Evolutionary conservation across 2,329 filamentous ascomycete genomes (phyloP), one percentile per base, ranked within the genome.

Genomic region (Pseudogymnoascus pannorum): DNA sequence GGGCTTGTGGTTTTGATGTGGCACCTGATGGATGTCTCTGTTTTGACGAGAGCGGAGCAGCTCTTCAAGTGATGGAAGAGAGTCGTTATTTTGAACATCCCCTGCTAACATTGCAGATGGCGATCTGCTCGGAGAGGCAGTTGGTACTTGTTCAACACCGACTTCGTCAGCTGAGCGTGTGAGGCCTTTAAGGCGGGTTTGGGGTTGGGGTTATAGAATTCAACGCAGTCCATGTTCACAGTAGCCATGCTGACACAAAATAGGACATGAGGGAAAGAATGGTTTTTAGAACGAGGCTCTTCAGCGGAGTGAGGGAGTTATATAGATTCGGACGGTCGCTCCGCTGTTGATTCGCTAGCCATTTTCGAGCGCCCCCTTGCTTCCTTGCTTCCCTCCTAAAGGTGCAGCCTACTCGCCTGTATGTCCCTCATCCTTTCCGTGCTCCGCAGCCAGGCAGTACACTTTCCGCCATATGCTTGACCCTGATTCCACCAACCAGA

Each of bases 1-100:
- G 42, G 42, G 42, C 42, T 22, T 51, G 42, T 51, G 14, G 42
- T 51, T 51, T 22, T 51, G 42, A 51, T 51, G 42, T 51, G 42
- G 42, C 42, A 51, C 18, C 42, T 51, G 42, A 51, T 4, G 1
- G 18, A n/a, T 51, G 14, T 51, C 42, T 51, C 18, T 22, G 42
- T 51, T 24, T 24, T n/a, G 42, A 48, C 3, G 42, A 22, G 18
- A 1, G 4, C 16, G 7, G 18, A 51, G n/a, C 16, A 51, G n/a
- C 42, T 24, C 42, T 5, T 51, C 4, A 51, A 51, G 42, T 2
- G 18, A 51, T 5, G 4, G 48, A 29, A 29, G 48, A 29, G 22
- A 54, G 20, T 54, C 22, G 9, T 54, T 54, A 54, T 54, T 22
- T 54, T 54, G 3, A 29, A 29, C 11, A 54, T 29, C 16, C 22